Percentiles rank a stretch among this genome's conserved stretches.
Conservation (phyloP, 1,284 basidiomycete genomes). For the Austropuccinia psidii region DNA sequence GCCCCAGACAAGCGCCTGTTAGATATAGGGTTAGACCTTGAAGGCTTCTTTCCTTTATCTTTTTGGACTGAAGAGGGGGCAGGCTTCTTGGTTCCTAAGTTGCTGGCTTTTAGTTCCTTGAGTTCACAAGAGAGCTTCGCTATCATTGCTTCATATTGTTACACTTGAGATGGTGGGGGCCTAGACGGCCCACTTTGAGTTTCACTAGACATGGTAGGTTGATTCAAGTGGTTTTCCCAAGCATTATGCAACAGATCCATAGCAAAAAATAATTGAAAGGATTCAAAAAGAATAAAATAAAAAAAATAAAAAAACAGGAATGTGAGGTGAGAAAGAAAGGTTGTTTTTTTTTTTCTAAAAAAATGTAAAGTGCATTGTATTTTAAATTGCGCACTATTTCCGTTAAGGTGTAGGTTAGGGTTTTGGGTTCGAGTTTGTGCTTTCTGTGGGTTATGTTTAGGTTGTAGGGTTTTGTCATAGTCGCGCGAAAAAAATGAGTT, state of each 20-base stretch:
- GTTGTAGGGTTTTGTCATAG: background rate
- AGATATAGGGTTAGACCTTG: background rate
- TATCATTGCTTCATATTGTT: background rate
- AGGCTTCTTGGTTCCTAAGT: too few relatives aligned
- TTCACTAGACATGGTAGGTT: background rate
- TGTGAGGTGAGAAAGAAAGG: background rate
- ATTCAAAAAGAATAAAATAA: background rate
- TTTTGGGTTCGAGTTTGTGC: background rate
- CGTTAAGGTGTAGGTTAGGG: background rate
- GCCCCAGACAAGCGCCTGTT: background rate
- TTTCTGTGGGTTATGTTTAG: background rate
- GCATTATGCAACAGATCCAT: conserved; percentile 2
- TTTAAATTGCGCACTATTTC: background rate
- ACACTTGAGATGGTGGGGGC: background rate
- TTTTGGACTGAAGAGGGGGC: too few relatives aligned
- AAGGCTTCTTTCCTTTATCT: background rate
- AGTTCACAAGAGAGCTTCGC: background rate
- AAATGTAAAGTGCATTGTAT: background rate
- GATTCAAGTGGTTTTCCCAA: background rate
- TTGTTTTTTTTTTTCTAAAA: background rate
- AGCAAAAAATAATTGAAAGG: background rate
- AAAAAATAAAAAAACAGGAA: background rate
- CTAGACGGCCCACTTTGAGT: background rate
- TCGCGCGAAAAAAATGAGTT: background rate
- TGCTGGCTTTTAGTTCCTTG: background rate